Base-by-base conservation (phyloP, 2,329 filamentous ascomycete genomes). In the Phoma sp. region DNA sequence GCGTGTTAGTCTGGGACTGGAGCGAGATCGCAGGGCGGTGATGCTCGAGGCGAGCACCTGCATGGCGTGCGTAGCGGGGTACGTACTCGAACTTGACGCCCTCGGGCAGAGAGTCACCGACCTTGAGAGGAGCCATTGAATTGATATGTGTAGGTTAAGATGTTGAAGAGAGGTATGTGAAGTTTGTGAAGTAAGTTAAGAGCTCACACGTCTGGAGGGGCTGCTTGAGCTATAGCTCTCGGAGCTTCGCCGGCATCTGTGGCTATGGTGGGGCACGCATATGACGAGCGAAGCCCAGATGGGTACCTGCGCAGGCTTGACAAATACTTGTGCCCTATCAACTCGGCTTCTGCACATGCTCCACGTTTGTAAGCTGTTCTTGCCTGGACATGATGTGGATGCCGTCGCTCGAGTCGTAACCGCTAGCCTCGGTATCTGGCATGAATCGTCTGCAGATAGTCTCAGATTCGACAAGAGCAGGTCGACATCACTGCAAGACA, bases 61-160 rank as follows among this genome's bases (percentile, higher is more conserved):
- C 25, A 51, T 52, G 15, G 15, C 21, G 8, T 24, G 43, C 32
- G 27, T 12, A 36, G 50, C 48, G 43, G 19, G 38, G 32, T 36
- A 78, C 84, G 70, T 78, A 88, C 86, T 83, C 82, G 83, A 97
- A 97, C 76, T 83, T 82, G 59, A 96, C 88, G 68, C 84, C 89
- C 67, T 87, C 81, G 66, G 93, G 93, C 84, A 98, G 94, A 75
- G 82, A 81, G 77, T 96, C 91, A 73, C 93, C 93, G 74, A 84
- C 84, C 76, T 93, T 88, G 77, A 95, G 84, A 76, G 84, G 84
- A 80, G 88, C 76, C 84, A 87, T 87, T 72, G 48, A 69, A 58
- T 55, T 38, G 46, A 52, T 55, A 41, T 47, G 45, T 50, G 36
- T 15, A 35, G 41, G 45, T 13, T 33, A 45, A 27, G 15, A 27